A percentile compares a stretch with the other conserved stretches of the same genome.
Evolutionary conservation across 148 eudicot species (phyloP).

Genomic region (Pharnaceum exiguum): DNA sequence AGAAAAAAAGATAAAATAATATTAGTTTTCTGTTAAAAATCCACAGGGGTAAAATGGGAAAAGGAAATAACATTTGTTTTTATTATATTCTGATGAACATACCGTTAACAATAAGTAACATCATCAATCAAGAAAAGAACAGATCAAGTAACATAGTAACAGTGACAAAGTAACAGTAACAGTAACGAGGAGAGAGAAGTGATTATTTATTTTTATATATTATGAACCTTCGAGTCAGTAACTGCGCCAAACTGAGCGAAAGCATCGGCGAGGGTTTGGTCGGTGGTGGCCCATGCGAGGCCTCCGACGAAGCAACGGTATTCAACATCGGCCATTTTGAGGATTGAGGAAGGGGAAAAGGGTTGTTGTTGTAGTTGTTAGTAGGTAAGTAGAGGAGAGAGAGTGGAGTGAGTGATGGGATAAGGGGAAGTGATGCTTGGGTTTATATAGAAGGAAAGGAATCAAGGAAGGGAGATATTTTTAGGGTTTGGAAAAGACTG

Average conservation of each 20-base stretch:
- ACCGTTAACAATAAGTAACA: conserved; percentile 62
- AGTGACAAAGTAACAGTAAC: conserved; percentile 3
- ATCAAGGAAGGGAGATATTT: neutral
- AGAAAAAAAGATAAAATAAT: neutral
- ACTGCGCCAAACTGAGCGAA: neutral
- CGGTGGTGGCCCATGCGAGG: conserved; percentile 85
- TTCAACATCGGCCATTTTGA: conserved; percentile 67
- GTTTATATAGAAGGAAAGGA: conserved; percentile 3
- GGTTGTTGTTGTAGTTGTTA: too few species aligned
- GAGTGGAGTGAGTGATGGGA: conserved; percentile 6
- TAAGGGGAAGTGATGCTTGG: neutral
- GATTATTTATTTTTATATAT: too few species aligned
- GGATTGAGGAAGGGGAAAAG: too few species aligned
- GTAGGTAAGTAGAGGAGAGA: neutral
- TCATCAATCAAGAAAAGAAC: conserved; percentile 39
- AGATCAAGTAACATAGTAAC: conserved; percentile 35
- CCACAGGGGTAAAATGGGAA: neutral
- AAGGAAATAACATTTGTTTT: conserved; percentile 25
- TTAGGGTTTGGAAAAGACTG: too few species aligned
- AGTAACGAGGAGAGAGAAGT: conserved; percentile 25
- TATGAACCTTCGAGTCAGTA: conserved; percentile 84
- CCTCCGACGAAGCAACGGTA: conserved; percentile 92
- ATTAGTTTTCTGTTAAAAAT: conserved; percentile 1
- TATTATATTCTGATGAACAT: conserved; percentile 62
- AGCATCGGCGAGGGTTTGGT: conserved; percentile 13